A percentile compares a stretch with the other conserved stretches of the same genome.
Conservation (phyloP, 2,329 filamentous ascomycete species). For the Aspergillus brasiliensis region DNA sequence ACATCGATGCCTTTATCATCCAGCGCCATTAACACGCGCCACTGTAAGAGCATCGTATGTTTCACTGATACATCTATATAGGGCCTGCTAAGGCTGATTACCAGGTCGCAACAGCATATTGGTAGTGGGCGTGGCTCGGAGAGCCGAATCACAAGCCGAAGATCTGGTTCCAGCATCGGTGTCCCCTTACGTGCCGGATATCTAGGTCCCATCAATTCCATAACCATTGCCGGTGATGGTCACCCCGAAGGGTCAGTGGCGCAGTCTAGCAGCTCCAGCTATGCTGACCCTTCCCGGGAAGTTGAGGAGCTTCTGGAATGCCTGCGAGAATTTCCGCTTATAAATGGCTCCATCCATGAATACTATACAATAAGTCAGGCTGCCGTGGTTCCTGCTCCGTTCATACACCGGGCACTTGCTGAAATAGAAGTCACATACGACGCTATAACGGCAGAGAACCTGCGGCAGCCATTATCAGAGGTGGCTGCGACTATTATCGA, state of each 20-base stretch:
- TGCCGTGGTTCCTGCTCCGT: slow-evolving; percentile 31
- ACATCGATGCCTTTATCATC: slow-evolving; percentile 34
- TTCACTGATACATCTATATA: too few relatives aligned
- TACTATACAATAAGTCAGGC: slow-evolving; percentile 6
- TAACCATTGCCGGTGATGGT: too few relatives aligned
- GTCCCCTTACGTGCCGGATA: too few relatives aligned
- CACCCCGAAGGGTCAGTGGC: too few relatives aligned
- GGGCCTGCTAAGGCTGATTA: too few relatives aligned
- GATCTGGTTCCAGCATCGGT: too few relatives aligned
- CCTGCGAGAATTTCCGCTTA: slow-evolving; percentile 19
- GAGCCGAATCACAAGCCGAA: too few relatives aligned
- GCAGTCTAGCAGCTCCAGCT: too few relatives aligned
- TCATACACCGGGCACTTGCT: slow-evolving; percentile 37
- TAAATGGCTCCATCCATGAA: slow-evolving; percentile 21
- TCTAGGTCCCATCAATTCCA: too few relatives aligned
- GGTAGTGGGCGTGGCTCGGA: not conserved
- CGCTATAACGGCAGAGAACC: too few relatives aligned
- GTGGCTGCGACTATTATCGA: slow-evolving; percentile 14
- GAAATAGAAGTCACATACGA: slow-evolving; percentile 7
- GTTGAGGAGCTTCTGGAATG: slow-evolving; percentile 15
- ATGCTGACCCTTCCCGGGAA: too few relatives aligned
- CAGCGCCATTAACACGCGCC: slow-evolving; percentile 33
- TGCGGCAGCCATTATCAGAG: too few relatives aligned
- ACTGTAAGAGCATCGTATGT: not conserved
- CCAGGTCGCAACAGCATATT: not conserved